Conservation (phyloP, 805 yeast species). For the Cyberlindnera xishuangbannaensis region DNA sequence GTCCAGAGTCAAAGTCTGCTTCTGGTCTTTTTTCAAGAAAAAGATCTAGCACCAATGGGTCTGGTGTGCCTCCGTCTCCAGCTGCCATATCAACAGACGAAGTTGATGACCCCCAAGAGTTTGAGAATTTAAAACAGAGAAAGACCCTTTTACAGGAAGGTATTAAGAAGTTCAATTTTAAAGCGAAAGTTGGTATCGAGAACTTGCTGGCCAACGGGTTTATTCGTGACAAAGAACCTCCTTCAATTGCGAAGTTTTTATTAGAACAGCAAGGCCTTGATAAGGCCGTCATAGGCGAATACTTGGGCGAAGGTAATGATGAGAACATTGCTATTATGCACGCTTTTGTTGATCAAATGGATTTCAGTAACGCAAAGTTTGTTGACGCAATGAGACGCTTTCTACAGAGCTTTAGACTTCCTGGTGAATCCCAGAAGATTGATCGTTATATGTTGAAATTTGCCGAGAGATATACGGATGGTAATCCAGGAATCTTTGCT, state of each 20-base stretch:
- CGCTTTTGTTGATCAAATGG: constrained; percentile 84
- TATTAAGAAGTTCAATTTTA: constrained; percentile 71
- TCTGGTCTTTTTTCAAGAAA: constrained; percentile 18
- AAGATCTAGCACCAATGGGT: constrained; percentile 25
- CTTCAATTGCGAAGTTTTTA: constrained; percentile 68
- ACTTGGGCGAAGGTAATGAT: constrained; percentile 82
- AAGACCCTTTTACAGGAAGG: constrained; percentile 80
- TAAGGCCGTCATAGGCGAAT: constrained; percentile 84
- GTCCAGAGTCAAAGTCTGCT: constrained; percentile 24
- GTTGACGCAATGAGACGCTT: constrained; percentile 83
- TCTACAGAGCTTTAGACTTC: constrained; percentile 84
- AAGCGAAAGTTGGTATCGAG: constrained; percentile 75
- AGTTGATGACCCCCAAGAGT: constrained; percentile 72
- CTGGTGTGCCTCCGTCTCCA: constrained; percentile 8
- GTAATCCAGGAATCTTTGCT: constrained; percentile 82
- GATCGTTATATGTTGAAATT: constrained; percentile 96
- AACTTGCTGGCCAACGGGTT: constrained; percentile 59
- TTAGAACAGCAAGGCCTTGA: constrained; percentile 73
- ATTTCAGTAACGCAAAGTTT: constrained; percentile 61
- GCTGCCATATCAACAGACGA: constrained; percentile 27
- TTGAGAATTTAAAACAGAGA: constrained; percentile 76
- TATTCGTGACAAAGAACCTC: constrained; percentile 53
- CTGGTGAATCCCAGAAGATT: constrained; percentile 97
- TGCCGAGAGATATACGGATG: constrained; percentile 86
- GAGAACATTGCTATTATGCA: constrained; percentile 81